A percentile compares a stretch with the other conserved stretches of the same genome.
phyloP scores from a whole-genome alignment of 2,329 filamentous ascomycete species.

The Pseudogymnoascus sp. region DNA sequence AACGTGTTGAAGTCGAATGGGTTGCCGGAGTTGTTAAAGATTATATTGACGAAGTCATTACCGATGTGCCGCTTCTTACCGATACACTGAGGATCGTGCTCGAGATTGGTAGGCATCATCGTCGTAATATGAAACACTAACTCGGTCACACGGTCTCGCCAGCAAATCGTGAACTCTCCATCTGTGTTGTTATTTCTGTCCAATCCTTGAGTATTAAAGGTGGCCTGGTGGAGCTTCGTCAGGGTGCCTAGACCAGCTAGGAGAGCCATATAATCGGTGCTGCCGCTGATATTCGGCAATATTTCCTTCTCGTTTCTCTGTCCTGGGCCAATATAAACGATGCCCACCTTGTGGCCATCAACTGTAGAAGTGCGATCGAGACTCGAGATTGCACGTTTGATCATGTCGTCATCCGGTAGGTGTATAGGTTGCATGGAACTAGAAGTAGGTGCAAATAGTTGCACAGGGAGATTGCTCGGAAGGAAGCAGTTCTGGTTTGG shows the following conservation, averaged over 20 bases:
- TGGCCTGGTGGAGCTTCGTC: conserved; percentile 70
- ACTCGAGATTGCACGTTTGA: conserved; percentile 58
- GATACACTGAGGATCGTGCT: conserved; percentile 65
- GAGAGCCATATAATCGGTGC: conserved; percentile 80
- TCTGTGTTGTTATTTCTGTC: conserved; percentile 71
- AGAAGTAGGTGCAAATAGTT: conserved; percentile 45
- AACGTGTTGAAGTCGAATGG: conserved; percentile 88
- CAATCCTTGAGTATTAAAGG: conserved; percentile 87
- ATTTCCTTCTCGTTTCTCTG: conserved; percentile 80
- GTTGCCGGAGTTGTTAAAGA: conserved; percentile 93
- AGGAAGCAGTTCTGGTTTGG: conserved; percentile 52
- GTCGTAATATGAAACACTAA: conserved; percentile 94
- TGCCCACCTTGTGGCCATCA: conserved; percentile 90
- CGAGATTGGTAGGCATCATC: conserved; percentile 87
- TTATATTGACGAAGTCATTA: conserved; percentile 96
- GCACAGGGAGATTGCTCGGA: conserved; percentile 66
- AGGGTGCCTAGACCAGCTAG: conserved; percentile 73
- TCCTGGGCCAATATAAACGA: conserved; percentile 84
- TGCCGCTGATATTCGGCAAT: conserved; percentile 76
- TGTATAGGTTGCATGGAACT: conserved; percentile 60
- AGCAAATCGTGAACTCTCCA: conserved; percentile 83
- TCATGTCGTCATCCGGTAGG: conserved; percentile 53
- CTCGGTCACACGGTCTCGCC: conserved; percentile 90
- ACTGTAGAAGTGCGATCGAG: conserved; percentile 87
- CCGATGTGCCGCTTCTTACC: conserved; percentile 93